These are phyloP conservation scores for Solanum pimpinellifolium DNA, from an alignment of 257 asterid species.

Conservation along the genomic window DNA sequence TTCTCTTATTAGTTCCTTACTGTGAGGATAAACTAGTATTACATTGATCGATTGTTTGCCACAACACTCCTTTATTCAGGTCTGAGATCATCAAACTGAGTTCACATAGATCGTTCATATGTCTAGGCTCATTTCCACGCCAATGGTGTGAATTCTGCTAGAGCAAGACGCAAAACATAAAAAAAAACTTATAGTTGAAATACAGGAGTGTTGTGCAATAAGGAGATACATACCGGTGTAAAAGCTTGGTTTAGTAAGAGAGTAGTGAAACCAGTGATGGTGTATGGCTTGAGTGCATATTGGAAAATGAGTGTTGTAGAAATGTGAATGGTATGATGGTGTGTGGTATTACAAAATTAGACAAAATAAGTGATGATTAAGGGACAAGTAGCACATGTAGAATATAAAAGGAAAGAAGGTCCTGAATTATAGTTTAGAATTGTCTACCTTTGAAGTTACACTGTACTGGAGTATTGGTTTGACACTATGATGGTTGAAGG, in stretches of 20 bases:
- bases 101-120: neutral
- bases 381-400: neutral
- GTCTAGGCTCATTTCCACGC: neutral
- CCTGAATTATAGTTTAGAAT: neutral
- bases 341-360: neutral
- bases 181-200: neutral
- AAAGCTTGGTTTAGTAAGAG: neutral
- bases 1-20: neutral
- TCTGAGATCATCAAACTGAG: neutral
- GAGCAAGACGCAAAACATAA: neutral
- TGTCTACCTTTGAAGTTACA: neutral
- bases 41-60: neutral
- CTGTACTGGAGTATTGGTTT: neutral
- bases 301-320: neutral
- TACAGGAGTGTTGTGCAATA: neutral
- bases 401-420: neutral
- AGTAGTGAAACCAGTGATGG: neutral
- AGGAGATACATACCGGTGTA: neutral
- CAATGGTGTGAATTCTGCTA: neutral
- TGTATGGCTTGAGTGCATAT: neutral
- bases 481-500: neutral
- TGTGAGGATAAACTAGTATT: neutral
- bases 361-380: neutral
- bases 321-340: neutral
- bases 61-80: neutral